These are phyloP conservation scores for Saturnispora kantuleensis DNA, from an alignment of 805 yeast genomes.

Conservation along the genomic window DNA sequence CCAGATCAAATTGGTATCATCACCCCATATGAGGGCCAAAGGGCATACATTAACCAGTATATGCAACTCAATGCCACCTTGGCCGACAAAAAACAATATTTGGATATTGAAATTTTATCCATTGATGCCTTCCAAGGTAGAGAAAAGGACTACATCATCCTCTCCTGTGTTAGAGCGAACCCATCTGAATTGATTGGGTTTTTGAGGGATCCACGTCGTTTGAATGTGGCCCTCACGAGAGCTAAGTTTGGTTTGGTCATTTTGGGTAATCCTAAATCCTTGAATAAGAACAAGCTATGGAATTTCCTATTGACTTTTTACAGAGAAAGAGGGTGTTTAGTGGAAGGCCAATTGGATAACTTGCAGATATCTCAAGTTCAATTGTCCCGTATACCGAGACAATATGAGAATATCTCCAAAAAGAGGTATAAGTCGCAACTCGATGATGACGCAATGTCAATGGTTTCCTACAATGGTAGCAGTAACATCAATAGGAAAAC, in stretches of 20 bases:
- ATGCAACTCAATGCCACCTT: slow-evolving; percentile 64
- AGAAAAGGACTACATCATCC: slow-evolving; percentile 41
- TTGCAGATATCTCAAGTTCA: slow-evolving; percentile 64
- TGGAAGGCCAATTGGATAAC: slow-evolving; percentile 80
- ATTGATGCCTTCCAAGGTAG: slow-evolving; percentile 55
- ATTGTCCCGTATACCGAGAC: slow-evolving; percentile 19
- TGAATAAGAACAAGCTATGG: slow-evolving; percentile 69
- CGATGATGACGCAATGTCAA: slow-evolving; percentile 20
- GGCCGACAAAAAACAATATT: slow-evolving; percentile 49
- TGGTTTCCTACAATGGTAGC: slow-evolving; percentile 29
- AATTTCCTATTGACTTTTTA: slow-evolving; percentile 64
- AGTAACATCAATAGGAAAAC: background rate
- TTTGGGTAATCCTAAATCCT: slow-evolving; percentile 75
- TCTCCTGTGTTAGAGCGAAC: slow-evolving; percentile 57
- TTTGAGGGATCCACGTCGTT: slow-evolving; percentile 72
- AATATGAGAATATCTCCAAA: slow-evolving; percentile 5
- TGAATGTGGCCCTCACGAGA: slow-evolving; percentile 84
- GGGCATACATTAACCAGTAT: slow-evolving; percentile 71
- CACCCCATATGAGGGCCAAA: slow-evolving; percentile 92
- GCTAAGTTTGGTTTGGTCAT: slow-evolving; percentile 75
- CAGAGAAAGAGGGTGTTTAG: slow-evolving; percentile 77
- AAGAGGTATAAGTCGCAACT: slow-evolving; percentile 2
- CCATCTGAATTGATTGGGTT: slow-evolving; percentile 70
- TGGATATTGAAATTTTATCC: slow-evolving; percentile 79
- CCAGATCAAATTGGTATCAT: slow-evolving; percentile 85